Evolutionary conservation across 2,329 filamentous ascomycete genomes (phyloP).

Genomic region (Colletotrichum liaoningense): DNA sequence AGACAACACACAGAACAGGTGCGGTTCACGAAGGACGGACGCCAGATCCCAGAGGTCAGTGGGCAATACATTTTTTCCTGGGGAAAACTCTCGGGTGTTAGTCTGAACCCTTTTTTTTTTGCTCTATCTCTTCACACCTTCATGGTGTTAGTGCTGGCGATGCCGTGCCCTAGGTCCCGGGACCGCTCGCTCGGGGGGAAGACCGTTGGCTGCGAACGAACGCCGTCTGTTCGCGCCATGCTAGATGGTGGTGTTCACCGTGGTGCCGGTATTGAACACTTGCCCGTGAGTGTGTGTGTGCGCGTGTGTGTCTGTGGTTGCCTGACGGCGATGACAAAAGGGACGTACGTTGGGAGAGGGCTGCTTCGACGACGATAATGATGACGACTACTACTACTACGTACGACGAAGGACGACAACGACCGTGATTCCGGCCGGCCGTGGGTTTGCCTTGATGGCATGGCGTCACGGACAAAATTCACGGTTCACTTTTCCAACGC

Average conservation of each 20-base stretch:
- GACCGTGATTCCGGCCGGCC: neutral
- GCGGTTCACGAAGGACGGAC: neutral
- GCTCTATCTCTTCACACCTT: neutral
- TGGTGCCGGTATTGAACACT: neutral
- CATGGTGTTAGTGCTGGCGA: neutral
- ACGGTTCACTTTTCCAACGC: neutral
- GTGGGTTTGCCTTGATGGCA: neutral
- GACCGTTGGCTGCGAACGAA: slow-evolving; percentile 20
- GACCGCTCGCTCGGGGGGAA: slow-evolving; percentile 2
- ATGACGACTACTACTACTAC: neutral
- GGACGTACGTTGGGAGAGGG: too few relatives aligned
- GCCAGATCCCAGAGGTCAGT: neutral
- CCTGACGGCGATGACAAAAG: neutral
- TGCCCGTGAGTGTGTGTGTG: neutral
- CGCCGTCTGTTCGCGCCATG: slow-evolving; percentile 26
- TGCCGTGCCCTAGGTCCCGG: neutral
- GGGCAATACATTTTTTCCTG: slow-evolving; percentile 7
- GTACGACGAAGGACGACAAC: neutral
- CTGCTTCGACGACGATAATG: neutral
- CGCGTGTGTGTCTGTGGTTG: neutral
- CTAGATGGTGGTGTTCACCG: slow-evolving; percentile 5
- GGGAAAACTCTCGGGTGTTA: neutral
- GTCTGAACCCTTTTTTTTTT: neutral
- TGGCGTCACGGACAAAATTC: neutral
- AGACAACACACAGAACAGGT: neutral